Base-by-base conservation (phyloP, 129 eudicot species). In the Calendula officinalis region DNA sequence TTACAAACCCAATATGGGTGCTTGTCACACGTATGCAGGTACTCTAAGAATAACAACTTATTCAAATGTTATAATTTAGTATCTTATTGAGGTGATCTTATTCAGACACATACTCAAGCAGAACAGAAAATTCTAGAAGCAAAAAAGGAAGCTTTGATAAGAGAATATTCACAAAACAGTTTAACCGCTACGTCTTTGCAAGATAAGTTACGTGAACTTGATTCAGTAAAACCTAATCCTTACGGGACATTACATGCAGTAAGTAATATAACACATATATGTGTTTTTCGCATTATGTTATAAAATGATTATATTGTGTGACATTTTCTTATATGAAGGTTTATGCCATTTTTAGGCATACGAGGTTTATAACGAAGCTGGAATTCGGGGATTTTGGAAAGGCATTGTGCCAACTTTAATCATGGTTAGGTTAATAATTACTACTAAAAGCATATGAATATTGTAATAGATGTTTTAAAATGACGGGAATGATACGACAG, bases 1-100 rank as follows among this genome's bases (percentile, higher is more conserved):
- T 88, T 67, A 92, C 99, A 66, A 88, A 79, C 68, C 99, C 99
- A 27, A 85, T 92, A 64, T 92, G 99, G 99, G 96, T 88, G 60
- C 95, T 92, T 30, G 99, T 92, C 70, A 92, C 99, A 58, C 96
- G 99, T 42, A 92, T 92, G 99, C 99, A 92, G 96, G 98, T 74
- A 74, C 56, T 38, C 5, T 57, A 9, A 65, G 10, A 66, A 27
- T 48, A 73, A 47, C 14, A 47, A 32, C 47, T 8, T 13, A 60
- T 62, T 61, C 46, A 50, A 61, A 48, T 48, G n/a, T 58, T 40
- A 32, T 48, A 8, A 32, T 59, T 53, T 48, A 3, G 35, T 7
- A 3, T 47, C 15, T 15, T 22, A 12, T 44, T 45, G 16, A 2
- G 49, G 43, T 72, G 53, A 9, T 58, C 62, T 56, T 44, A 61